Percentiles rank a stretch among this genome's conserved stretches.
Conservation (phyloP, 768 basidiomycete species). For the Amanita rimosa region DNA sequence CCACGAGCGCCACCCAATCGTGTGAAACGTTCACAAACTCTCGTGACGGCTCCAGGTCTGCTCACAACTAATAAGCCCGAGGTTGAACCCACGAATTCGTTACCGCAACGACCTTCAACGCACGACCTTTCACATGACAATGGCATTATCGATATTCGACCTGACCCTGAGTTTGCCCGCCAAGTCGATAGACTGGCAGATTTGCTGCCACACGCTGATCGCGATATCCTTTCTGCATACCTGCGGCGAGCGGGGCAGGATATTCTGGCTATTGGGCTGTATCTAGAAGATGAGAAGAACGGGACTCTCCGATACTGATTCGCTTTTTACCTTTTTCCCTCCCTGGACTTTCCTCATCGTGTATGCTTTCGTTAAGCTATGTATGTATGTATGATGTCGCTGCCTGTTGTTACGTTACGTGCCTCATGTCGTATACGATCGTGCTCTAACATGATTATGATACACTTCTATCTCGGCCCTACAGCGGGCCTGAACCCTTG, state of each 20-base stretch:
- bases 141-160: conserved; percentile 22
- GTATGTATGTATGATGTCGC: conserved; percentile 2
- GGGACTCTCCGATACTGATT: conserved; percentile 35
- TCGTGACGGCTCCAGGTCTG: conserved; percentile 28
- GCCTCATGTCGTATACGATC: background rate
- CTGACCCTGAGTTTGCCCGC: conserved; percentile 44
- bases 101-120: background rate
- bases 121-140: conserved; percentile 10
- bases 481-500: conserved; percentile 35
- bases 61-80: conserved; percentile 16
- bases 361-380: background rate
- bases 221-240: conserved; percentile 56
- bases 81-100: background rate
- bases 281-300: conserved; percentile 76
- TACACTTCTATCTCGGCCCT: conserved; percentile 9
- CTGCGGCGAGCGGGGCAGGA: conserved; percentile 67
- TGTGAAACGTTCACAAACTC: conserved; percentile 56
- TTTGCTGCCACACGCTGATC: conserved; percentile 65
- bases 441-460: background rate
- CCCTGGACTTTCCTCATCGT: background rate
- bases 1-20: conserved; percentile 61
- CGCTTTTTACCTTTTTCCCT: background rate
- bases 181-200: conserved; percentile 66
- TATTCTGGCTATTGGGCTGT: conserved; percentile 79
- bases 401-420: conserved; percentile 2